phyloP scores from a whole-genome alignment of 441 rosid genomes.

The Francoa sonchifolia region DNA sequence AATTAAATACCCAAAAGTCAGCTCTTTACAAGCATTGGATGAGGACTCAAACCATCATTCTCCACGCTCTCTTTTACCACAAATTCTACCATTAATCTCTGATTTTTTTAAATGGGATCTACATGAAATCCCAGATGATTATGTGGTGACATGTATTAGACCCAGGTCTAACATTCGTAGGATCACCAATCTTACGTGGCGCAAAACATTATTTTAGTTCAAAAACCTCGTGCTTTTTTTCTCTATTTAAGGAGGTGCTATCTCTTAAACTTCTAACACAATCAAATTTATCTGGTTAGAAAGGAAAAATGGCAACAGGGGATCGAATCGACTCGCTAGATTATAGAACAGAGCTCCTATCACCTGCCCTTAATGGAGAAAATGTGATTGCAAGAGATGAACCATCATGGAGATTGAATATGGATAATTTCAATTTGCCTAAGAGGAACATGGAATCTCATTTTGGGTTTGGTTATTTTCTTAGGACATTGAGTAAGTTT shows the following conservation, averaged over 20 bases:
- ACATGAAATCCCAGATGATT: too few relatives aligned
- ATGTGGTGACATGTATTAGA: too few relatives aligned
- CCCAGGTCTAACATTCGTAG: too few relatives aligned
- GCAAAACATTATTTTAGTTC: too few relatives aligned
- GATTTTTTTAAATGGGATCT: too few relatives aligned
- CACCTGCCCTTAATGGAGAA: constrained; percentile 19
- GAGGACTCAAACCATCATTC: not conserved
- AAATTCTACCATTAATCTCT: too few relatives aligned
- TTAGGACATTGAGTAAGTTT: constrained; percentile 17
- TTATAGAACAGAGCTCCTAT: constrained; percentile 18
- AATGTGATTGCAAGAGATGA: not conserved
- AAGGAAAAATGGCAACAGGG: not conserved
- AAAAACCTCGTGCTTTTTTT: not conserved
- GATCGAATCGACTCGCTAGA: not conserved
- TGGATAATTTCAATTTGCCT: constrained; percentile 21
- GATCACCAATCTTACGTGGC: too few relatives aligned
- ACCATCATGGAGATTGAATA: constrained; percentile 28
- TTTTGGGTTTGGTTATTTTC: constrained; percentile 8
- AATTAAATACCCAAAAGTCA: too few relatives aligned
- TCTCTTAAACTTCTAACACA: too few relatives aligned
- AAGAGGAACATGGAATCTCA: constrained; percentile 10
- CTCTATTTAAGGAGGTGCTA: too few relatives aligned
- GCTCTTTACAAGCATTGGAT: too few relatives aligned
- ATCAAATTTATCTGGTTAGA: too few relatives aligned
- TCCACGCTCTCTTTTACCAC: constrained; percentile 2